Evolutionary conservation across 257 asterid genomes (phyloP), one percentile per base, ranked within the genome.

Genomic region (Jacaranda mimosifolia): DNA sequence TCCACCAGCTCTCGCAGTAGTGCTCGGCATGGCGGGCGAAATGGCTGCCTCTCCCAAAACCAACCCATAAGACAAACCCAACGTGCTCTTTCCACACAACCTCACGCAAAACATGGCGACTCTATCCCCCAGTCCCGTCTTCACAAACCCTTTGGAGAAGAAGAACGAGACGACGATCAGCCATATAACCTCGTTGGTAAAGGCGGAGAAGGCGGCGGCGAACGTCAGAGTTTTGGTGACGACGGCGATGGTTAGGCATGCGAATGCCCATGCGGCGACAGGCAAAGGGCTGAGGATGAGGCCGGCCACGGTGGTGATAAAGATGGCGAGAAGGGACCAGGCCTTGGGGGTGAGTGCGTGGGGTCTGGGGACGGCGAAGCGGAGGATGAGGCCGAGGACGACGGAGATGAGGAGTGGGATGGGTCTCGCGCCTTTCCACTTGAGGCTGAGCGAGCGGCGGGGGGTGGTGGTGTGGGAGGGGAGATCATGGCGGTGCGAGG

Each of bases 161-260:
- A 89, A 89, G 77, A 86, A 87, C 0, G 94, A 86, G 0, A 68
- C 80, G 11, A 89, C 90, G 18, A 89, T 89, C n/a, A 89, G 79
- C 94, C 94, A 89, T 62, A 89, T 86, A 15, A 87, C 91, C 79
- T 89, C 94, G 48, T 84, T 89, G 0, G 90, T 87, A 70, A 89
- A 89, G 18, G 92, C 94, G 3, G 87, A 45, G 68, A 87, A 89
- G 2, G 94, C 92, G 5, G 87, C 92, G 0, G 91, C 73, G 64
- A 90, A 90, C 0, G 89, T 82, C 36, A 90, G 81, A 4, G 95
- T 90, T 55, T 80, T 83, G 12, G 89, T 85, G 14, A 86, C 79
- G 0, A 90, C 84, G 6, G 89, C 51, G 12, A 80, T 9, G 3
- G 91, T 86, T 7, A 90, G 83, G 69, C 94, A 89, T 3, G 79